Conservation (phyloP, 345 rosid genomes). For the Syzygium oleosum region DNA sequence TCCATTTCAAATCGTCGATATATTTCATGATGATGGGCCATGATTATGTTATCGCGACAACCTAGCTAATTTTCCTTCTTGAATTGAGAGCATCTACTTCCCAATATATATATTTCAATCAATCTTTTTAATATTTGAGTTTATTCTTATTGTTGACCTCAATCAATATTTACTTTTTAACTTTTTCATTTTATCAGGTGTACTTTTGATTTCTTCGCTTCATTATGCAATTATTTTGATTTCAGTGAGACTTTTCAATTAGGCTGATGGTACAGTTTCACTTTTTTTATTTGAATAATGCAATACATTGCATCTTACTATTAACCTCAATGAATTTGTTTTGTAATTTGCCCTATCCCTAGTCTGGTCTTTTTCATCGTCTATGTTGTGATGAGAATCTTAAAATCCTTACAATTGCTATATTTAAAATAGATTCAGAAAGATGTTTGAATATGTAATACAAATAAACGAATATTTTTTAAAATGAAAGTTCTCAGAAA, state of each 20-base stretch:
- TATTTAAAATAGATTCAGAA: neutral
- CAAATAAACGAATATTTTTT: neutral
- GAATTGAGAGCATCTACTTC: neutral
- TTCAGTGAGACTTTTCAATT: neutral
- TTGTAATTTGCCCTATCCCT: neutral
- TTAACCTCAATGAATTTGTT: neutral
- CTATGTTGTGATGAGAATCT: neutral
- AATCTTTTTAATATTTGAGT: neutral
- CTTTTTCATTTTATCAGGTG: rapidly evolving
- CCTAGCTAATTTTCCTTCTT: neutral
- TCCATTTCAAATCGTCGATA: neutral
- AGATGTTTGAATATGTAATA: neutral
- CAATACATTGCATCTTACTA: neutral
- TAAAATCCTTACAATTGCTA: neutral
- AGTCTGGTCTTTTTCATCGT: neutral
- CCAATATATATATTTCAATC: neutral
- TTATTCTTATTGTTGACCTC: neutral
- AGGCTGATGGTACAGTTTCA: neutral
- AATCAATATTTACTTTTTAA: neutral
- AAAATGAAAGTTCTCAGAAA: neutral
- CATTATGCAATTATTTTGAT: neutral
- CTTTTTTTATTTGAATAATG: neutral
- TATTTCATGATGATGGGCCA: neutral
- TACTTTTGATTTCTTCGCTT: neutral
- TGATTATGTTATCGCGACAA: neutral